phyloP scores from a whole-genome alignment of 108 stramenopile species.

The Craspedostauros australis region DNA sequence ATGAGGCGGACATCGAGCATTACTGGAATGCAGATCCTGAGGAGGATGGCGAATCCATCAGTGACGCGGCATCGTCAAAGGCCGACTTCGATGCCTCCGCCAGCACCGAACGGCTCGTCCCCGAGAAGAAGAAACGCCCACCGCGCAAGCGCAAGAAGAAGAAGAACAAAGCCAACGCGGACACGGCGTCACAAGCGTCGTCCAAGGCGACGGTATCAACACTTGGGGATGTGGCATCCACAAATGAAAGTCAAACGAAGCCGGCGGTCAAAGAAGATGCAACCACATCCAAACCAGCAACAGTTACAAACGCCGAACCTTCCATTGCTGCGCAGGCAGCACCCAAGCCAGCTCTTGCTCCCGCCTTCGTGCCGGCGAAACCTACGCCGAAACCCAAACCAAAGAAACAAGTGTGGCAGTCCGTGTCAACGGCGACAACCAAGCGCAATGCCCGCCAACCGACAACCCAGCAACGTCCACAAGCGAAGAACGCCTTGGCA shows the following conservation, averaged over 20 bases:
- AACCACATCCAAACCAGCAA: background rate
- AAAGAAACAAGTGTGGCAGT: conserved; percentile 13
- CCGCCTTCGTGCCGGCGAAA: too few species aligned
- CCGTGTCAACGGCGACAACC: conserved; percentile 1
- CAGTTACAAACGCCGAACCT: background rate
- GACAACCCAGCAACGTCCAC: too few species aligned
- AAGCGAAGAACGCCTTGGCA: too few species aligned
- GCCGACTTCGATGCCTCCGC: conserved; percentile 11
- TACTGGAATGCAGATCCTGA: conserved; percentile 74
- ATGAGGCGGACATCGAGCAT: conserved; percentile 42
- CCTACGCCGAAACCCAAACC: too few species aligned
- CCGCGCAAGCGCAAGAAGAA: conserved; percentile 74
- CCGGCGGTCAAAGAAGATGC: too few species aligned
- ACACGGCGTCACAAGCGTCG: conserved; percentile 1
- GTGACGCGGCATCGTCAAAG: conserved; percentile 73
- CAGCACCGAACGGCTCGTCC: conserved; percentile 12
- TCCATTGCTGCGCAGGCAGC: background rate
- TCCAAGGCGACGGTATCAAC: background rate
- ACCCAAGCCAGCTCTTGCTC: background rate
- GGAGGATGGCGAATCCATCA: conserved; percentile 71
- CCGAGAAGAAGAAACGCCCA: conserved; percentile 70
- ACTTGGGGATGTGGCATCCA: background rate
- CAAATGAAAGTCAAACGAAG: background rate
- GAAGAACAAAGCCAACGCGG: conserved; percentile 22
- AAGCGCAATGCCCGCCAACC: background rate